A percentile compares a stretch with the other conserved stretches of the same genome.
Conservation (phyloP, 179 eudicot genomes). For the Beta lomatogona region DNA sequence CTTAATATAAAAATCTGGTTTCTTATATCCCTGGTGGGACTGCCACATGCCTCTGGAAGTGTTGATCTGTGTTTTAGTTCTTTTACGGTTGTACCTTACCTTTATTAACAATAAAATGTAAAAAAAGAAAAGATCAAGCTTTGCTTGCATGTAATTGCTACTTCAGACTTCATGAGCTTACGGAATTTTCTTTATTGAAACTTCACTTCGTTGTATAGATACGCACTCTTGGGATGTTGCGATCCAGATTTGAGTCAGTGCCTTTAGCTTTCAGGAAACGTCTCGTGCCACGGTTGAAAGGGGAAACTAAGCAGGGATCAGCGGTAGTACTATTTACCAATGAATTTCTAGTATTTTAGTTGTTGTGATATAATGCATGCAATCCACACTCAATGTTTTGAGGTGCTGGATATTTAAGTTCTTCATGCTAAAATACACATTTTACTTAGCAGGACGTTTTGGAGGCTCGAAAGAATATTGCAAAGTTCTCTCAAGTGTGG, state of each 20-base stretch:
- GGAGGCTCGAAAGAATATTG: conserved; percentile 66
- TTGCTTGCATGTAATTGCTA: not conserved
- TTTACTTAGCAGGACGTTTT: conserved; percentile 46
- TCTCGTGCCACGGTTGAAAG: conserved; percentile 71
- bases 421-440: conserved; percentile 17
- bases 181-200: conserved; percentile 10
- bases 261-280: conserved; percentile 82
- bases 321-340: conserved; percentile 43
- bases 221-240: conserved; percentile 95
- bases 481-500: conserved; percentile 97
- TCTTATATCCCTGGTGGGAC: conserved; percentile 2
- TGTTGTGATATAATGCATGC: conserved; percentile 1
- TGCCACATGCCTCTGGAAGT: not conserved
- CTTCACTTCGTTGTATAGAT: conserved; percentile 43
- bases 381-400: conserved; percentile 3
- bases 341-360: conserved; percentile 14
- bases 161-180: not conserved
- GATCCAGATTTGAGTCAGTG: conserved; percentile 93
- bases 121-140: not conserved
- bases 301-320: conserved; percentile 38
- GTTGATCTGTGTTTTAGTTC: conserved; percentile 7
- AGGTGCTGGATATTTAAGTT: conserved; percentile 1
- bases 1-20: not conserved
- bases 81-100: not conserved
- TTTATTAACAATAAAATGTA: not conserved